Evolutionary conservation across 192 early-diverging fungal genomes (phyloP).

Genomic region (Gaertneriomyces sp.): DNA sequence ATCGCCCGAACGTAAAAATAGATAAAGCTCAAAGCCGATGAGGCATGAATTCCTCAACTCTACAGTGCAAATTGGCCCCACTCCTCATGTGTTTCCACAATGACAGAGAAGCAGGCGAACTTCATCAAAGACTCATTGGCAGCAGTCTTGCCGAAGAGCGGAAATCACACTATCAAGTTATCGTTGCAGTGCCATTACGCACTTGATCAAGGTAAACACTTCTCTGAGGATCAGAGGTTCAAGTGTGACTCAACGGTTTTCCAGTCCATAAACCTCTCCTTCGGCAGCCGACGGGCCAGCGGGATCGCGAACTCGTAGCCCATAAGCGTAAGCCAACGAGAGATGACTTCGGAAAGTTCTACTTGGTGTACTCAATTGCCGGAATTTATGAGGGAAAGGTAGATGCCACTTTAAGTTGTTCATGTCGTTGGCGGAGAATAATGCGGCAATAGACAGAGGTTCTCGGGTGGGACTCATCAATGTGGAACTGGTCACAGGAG

Average conservation of each 20-base stretch:
- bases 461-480: slow-evolving; percentile 13
- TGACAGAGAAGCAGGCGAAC: too few relatives aligned
- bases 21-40: too few relatives aligned
- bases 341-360: slow-evolving; percentile 32
- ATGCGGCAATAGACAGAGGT: slow-evolving; percentile 21
- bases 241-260: not conserved
- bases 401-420: not conserved
- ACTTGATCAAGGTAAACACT: slow-evolving; percentile 15
- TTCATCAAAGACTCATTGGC: too few relatives aligned
- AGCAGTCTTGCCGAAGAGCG: slow-evolving; percentile 5
- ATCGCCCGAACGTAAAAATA: too few relatives aligned
- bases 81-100: too few relatives aligned
- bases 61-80: too few relatives aligned
- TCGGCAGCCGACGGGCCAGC: not conserved
- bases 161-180: slow-evolving; percentile 24
- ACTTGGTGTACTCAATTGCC: slow-evolving; percentile 28
- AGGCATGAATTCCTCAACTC: too few relatives aligned
- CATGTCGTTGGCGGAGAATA: too few relatives aligned
- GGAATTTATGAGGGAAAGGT: slow-evolving; percentile 32
- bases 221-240: not conserved
- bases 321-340: slow-evolving; percentile 10
- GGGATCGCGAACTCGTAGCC: not conserved
- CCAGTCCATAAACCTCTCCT: not conserved
- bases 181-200: slow-evolving; percentile 22
- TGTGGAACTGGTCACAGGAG: slow-evolving; percentile 27